A percentile compares a stretch with the other conserved stretches of the same genome.
These are phyloP conservation scores for Vanilla planifolia DNA, from an alignment of 106 monocot species.

Conservation along the genomic window DNA sequence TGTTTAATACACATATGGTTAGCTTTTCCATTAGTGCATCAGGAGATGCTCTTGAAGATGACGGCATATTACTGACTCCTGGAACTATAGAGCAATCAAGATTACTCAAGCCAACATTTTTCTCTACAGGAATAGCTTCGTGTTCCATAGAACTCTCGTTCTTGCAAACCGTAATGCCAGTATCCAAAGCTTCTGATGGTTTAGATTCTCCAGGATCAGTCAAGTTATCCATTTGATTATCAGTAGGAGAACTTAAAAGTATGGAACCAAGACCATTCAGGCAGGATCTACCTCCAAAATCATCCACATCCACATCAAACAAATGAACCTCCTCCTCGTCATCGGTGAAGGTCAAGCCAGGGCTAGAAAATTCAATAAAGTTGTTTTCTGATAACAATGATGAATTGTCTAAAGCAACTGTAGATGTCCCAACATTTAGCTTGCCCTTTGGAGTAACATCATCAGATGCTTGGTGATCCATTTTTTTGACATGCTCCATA, in stretches of 20 bases:
- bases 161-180: constrained; percentile 10
- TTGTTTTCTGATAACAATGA: constrained; percentile 26
- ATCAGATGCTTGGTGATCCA: constrained; percentile 19
- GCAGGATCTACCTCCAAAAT: constrained; percentile 38
- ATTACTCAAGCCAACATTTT: constrained; percentile 7
- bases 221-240: constrained; percentile 19
- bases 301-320: constrained; percentile 38
- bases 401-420: constrained; percentile 16
- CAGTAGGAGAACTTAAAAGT: constrained; percentile 52
- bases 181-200: constrained; percentile 7
- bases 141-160: constrained; percentile 14
- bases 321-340: constrained; percentile 45
- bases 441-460: constrained; percentile 19
- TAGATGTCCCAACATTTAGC: constrained; percentile 23
- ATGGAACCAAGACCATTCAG: constrained; percentile 40
- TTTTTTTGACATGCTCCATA: constrained; percentile 25
- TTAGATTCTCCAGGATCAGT: constrained; percentile 9
- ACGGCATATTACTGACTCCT: constrained; percentile 7
- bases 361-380: constrained; percentile 33
- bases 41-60: constrained; percentile 12
- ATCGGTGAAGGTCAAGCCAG: constrained; percentile 32
- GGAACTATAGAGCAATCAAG: constrained; percentile 14
- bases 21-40: constrained; percentile 9
- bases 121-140: constrained; percentile 12
- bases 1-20: constrained; percentile 51